Evolutionary conservation across 768 basidiomycete species (phyloP).

Genomic region (Suillus occidentalis): DNA sequence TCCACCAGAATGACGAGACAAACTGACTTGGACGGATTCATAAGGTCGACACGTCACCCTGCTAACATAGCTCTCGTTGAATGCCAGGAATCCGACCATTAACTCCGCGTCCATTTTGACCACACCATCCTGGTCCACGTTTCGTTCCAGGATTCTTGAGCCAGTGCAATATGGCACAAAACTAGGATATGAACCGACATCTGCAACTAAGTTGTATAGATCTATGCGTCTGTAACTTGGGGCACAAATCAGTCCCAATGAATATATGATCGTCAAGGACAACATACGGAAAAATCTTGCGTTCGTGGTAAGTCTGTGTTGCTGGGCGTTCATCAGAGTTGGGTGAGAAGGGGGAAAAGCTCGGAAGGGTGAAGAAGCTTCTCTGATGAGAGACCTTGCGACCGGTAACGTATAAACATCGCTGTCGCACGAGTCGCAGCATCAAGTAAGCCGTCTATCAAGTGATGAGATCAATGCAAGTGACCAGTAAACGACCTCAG

Average conservation of each 20-base stretch:
- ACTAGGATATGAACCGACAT: conserved; percentile 80
- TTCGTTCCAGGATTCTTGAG: conserved; percentile 57
- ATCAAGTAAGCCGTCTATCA: conserved; percentile 12
- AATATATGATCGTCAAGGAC: conserved; percentile 7
- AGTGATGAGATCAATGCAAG: not conserved
- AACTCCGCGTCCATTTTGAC: conserved; percentile 79
- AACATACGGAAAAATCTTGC: conserved; percentile 85
- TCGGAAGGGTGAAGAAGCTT: conserved; percentile 51
- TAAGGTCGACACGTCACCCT: conserved; percentile 77
- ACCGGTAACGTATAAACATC: conserved; percentile 5
- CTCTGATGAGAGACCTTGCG: conserved; percentile 20
- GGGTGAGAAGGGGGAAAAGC: conserved; percentile 42
- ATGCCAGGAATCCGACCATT: conserved; percentile 83
- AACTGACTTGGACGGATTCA: conserved; percentile 71
- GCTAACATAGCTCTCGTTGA: conserved; percentile 87
- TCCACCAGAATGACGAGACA: not conserved
- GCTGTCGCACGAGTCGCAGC: conserved; percentile 16
- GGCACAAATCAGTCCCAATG: conserved; percentile 12
- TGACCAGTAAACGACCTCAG: not conserved
- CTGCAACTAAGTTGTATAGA: conserved; percentile 83
- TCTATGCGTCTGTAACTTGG: conserved; percentile 74
- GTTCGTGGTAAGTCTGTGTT: conserved; percentile 72
- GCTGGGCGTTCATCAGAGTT: conserved; percentile 33
- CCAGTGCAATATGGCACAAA: conserved; percentile 90
- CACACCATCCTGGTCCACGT: conserved; percentile 30